Conservation (phyloP, 1,139 yeast species). For the Hemisphaericaspora lyxosophila region DNA sequence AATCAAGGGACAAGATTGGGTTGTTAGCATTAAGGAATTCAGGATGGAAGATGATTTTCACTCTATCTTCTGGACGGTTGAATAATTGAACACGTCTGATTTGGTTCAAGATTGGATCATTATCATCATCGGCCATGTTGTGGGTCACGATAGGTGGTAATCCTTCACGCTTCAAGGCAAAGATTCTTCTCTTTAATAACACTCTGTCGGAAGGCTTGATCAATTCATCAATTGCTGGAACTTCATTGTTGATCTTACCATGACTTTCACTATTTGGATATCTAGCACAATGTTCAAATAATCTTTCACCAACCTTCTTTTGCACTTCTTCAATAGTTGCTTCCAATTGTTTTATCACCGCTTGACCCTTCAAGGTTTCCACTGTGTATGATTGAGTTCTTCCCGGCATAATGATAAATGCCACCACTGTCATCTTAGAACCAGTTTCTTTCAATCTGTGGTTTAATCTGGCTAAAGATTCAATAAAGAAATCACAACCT, state of each 20-base stretch:
- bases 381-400: conserved; percentile 91
- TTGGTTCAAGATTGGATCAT: conserved; percentile 88
- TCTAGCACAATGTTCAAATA: conserved; percentile 88
- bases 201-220: conserved; percentile 88
- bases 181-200: conserved; percentile 84
- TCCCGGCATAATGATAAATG: conserved; percentile 99
- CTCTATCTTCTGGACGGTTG: conserved; percentile 87
- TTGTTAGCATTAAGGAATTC: conserved; percentile 94
- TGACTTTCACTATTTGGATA: conserved; percentile 61
- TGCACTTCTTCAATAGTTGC: conserved; percentile 88
- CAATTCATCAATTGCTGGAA: conserved; percentile 71
- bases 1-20: conserved; percentile 89
- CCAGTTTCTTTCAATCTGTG: conserved; percentile 79
- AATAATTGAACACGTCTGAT: conserved; percentile 89
- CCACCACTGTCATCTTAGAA: conserved; percentile 90
- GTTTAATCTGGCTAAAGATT: conserved; percentile 87
- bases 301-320: conserved; percentile 78
- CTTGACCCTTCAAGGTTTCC: conserved; percentile 94
- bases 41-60: conserved; percentile 95
- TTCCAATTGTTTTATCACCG: conserved; percentile 89
- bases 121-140: conserved; percentile 90
- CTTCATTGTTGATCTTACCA: conserved; percentile 57
- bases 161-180: conserved; percentile 84
- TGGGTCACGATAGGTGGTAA: conserved; percentile 98
- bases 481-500: conserved; percentile 95